Evolutionary conservation across 768 basidiomycete genomes (phyloP).

Genomic region (Termitomyces sp.): DNA sequence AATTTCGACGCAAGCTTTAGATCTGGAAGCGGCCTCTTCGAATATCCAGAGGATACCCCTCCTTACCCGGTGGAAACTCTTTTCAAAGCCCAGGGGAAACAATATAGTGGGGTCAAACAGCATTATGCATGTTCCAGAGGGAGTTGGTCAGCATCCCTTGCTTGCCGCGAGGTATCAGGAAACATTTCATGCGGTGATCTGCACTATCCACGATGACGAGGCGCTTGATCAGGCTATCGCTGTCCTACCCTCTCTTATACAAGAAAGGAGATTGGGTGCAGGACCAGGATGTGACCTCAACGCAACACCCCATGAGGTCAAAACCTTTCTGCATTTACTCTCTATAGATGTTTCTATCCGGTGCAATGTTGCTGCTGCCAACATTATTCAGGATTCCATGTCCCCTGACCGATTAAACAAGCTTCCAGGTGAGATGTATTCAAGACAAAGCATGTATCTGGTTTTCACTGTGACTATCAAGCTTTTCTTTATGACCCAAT

Average conservation of each 20-base stretch:
- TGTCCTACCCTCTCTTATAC: background rate
- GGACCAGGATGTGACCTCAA: background rate
- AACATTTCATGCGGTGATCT: background rate
- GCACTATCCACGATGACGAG: background rate
- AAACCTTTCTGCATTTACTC: background rate
- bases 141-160: background rate
- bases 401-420: background rate
- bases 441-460: background rate
- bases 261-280: background rate
- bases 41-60: background rate
- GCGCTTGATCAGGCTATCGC: background rate
- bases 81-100: background rate
- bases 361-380: slow-evolving; percentile 1
- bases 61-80: background rate
- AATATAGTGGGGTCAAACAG: background rate
- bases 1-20: background rate
- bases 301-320: background rate
- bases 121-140: background rate
- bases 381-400: background rate
- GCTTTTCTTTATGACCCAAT: background rate
- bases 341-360: background rate
- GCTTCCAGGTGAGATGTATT: background rate
- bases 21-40: background rate
- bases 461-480: background rate
- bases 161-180: background rate